Conservation (phyloP, 2,329 filamentous ascomycete species). For the Raffaelea ambrosiae region DNA sequence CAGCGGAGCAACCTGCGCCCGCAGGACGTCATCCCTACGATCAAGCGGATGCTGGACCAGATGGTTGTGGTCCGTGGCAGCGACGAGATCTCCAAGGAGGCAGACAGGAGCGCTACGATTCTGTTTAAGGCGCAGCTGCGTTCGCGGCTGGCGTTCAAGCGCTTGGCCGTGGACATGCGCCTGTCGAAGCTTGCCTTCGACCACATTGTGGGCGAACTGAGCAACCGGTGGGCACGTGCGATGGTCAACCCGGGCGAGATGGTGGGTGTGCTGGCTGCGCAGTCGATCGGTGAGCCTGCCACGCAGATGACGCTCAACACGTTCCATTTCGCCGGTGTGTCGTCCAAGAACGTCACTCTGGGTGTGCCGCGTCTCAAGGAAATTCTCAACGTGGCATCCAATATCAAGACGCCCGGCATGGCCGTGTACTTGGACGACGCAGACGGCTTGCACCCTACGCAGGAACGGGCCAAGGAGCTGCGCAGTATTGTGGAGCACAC, state of each 20-base stretch:
- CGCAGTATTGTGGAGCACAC: slow-evolving; percentile 92
- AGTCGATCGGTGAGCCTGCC: slow-evolving; percentile 96
- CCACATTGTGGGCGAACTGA: slow-evolving; percentile 83
- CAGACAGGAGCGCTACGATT: slow-evolving; percentile 78
- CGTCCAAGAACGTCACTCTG: slow-evolving; percentile 96
- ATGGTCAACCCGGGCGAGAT: slow-evolving; percentile 92
- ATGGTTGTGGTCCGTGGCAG: slow-evolving; percentile 80
- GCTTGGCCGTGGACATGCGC: slow-evolving; percentile 75
- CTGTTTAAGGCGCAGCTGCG: slow-evolving; percentile 89
- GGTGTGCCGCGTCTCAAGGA: slow-evolving; percentile 99
- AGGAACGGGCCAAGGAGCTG: slow-evolving; percentile 75
- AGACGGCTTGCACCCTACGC: slow-evolving; percentile 41
- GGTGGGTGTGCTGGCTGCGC: slow-evolving; percentile 94
- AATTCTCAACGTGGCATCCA: slow-evolving; percentile 94
- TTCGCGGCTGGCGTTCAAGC: slow-evolving; percentile 86
- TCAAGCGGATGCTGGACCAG: slow-evolving; percentile 64
- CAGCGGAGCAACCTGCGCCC: slow-evolving; percentile 86
- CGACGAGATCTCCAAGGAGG: slow-evolving; percentile 75
- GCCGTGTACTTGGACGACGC: slow-evolving; percentile 69
- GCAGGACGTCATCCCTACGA: slow-evolving; percentile 72
- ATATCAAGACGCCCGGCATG: slow-evolving; percentile 99
- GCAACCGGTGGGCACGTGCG: slow-evolving; percentile 78
- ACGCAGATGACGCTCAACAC: slow-evolving; percentile 99
- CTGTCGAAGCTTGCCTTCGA: slow-evolving; percentile 88
- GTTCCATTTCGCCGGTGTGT: slow-evolving; percentile 99